phyloP scores from a whole-genome alignment of 352 stramenopile species.

The Pilasporangium apinafurcum region DNA sequence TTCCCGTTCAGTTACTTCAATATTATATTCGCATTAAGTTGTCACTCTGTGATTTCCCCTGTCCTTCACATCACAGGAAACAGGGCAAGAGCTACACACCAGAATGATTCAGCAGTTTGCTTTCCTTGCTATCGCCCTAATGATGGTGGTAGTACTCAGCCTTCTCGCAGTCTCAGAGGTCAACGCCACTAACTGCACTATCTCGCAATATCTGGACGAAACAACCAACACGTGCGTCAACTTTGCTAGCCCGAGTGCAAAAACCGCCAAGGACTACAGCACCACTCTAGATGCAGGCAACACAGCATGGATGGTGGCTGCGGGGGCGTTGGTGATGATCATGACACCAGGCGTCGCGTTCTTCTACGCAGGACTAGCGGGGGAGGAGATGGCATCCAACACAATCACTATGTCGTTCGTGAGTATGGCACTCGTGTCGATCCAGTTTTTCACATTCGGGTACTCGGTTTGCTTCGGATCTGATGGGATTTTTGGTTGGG shows the following conservation, averaged over 20 bases:
- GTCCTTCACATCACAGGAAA: too few relatives aligned
- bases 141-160: conserved; percentile 5
- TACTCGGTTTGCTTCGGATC: conserved; percentile 65
- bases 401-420: conserved; percentile 80
- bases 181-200: conserved; percentile 3
- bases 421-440: conserved; percentile 68
- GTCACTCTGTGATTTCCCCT: too few relatives aligned
- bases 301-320: conserved; percentile 54
- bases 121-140: too few relatives aligned
- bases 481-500: conserved; percentile 51
- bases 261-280: conserved; percentile 23
- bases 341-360: conserved; percentile 66
- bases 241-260: conserved; percentile 24
- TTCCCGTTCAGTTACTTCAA: too few relatives aligned
- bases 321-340: conserved; percentile 56
- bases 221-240: conserved; percentile 24
- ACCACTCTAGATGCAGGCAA: conserved; percentile 37
- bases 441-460: conserved; percentile 75
- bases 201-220: conserved; percentile 31
- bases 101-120: too few relatives aligned
- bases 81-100: too few relatives aligned
- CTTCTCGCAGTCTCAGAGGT: conserved; percentile 4
- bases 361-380: conserved; percentile 76
- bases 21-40: too few relatives aligned
- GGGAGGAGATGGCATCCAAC: conserved; percentile 69